phyloP scores from a whole-genome alignment of 345 rosid genomes.

The Eucalyptus victrix region DNA sequence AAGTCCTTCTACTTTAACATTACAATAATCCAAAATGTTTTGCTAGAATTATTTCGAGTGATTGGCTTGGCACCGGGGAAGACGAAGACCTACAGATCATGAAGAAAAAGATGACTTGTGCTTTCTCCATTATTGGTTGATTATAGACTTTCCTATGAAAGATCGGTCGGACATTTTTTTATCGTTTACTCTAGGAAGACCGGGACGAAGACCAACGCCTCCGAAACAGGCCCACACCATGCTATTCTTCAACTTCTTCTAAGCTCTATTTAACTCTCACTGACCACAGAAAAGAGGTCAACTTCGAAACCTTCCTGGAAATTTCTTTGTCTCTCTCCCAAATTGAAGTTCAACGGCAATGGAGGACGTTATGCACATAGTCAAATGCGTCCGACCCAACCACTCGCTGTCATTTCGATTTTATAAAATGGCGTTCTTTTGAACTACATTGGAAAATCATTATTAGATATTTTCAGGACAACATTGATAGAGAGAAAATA shows the following conservation, averaged over 20 bases:
- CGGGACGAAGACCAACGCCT: neutral
- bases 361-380: neutral
- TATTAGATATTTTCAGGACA: too few relatives aligned
- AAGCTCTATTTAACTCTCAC: too few relatives aligned
- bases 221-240: neutral
- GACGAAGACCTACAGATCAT: neutral
- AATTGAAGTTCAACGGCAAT: neutral
- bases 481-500: too few relatives aligned
- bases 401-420: too few relatives aligned
- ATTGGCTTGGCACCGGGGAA: neutral
- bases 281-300: neutral
- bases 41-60: neutral
- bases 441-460: too few relatives aligned
- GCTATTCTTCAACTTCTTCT: neutral
- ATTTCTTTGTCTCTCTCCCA: neutral
- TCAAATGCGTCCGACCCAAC: too few relatives aligned
- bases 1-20: too few relatives aligned
- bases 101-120: neutral
- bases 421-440: too few relatives aligned
- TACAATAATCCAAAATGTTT: neutral
- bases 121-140: neutral
- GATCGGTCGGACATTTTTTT: neutral
- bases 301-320: neutral
- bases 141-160: neutral
- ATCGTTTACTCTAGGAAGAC: neutral